Evolutionary conservation across 1,284 basidiomycete genomes (phyloP).

Genomic region (Limonomyces culmigenus): DNA sequence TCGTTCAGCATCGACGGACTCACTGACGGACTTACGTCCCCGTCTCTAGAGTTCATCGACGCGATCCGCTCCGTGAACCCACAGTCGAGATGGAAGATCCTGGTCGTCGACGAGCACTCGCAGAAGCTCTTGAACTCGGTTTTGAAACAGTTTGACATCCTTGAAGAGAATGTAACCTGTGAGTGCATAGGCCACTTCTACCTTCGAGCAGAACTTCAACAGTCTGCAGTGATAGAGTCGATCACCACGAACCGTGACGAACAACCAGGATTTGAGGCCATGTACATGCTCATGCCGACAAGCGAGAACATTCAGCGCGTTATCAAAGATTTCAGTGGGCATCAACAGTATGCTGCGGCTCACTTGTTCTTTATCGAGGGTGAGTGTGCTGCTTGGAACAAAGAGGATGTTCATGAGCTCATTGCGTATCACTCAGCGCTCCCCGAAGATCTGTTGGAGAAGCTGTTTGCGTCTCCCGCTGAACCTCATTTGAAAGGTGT

Average conservation of each 20-base stretch:
- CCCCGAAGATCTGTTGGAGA: conserved; percentile 59
- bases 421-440: conserved; percentile 28
- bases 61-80: conserved; percentile 71
- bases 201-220: background rate
- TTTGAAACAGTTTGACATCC: conserved; percentile 83
- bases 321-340: conserved; percentile 65
- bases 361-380: conserved; percentile 95
- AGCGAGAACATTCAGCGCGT: conserved; percentile 86
- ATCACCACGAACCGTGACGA: conserved; percentile 61
- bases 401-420: background rate
- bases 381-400: conserved; percentile 17
- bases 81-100: conserved; percentile 82
- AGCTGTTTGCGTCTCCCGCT: conserved; percentile 52
- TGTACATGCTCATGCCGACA: conserved; percentile 93
- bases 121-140: conserved; percentile 75
- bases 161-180: conserved; percentile 92
- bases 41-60: conserved; percentile 53
- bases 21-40: conserved; percentile 2
- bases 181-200: conserved; percentile 17
- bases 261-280: conserved; percentile 70
- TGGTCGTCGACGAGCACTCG: conserved; percentile 89
- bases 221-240: conserved; percentile 54
- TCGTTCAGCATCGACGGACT: background rate
- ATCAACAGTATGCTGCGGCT: conserved; percentile 70
- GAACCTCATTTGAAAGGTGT: conserved; percentile 55